Evolutionary conservation across 2,329 filamentous ascomycete genomes (phyloP), one percentile per base, ranked within the genome.

Genomic region (Thelonectria rubi): DNA sequence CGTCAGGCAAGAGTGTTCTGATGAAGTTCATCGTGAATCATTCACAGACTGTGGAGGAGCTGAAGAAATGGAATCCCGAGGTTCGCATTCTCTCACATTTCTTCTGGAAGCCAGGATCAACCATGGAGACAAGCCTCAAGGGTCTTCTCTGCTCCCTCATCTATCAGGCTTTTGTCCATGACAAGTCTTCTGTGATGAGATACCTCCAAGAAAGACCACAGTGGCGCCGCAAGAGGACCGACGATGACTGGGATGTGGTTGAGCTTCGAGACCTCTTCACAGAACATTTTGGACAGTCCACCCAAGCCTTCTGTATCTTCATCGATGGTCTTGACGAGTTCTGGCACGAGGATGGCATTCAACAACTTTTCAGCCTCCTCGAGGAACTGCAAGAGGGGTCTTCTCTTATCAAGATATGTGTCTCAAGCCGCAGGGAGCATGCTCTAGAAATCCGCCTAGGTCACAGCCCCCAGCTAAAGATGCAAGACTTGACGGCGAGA

Each of bases 91-190:
- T 68, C 5, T 65, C 65, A 2, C 72, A 72, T 50, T 76, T 72
- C 60, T 75, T 77, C 46, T 77, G 75, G 74, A 70, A 65, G 8
- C 58, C 69, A 0, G 75, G 74, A 1, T 67, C 59, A 2, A 6
- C 3, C 1, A 49, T 75, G 50, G 73, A 76, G 55, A 67, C 66
- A 12, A 68, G 34, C 12, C 43, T 67, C 3, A 67, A 66, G 21
- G 75, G 75, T 20, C 57, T 49, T 37, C 26, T 55, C 1, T 60
- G 51, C 20, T 37, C 57, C 1, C 14, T 60, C 14, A 18, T 54
- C 0, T 15, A 45, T n/a, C 57, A 60, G 26, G 8, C 53, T 2
- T 34, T 51, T 5, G 11, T 11, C 3, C 9, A 18, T 17, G 17
- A 47, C 5, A 11, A 30, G 3, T 5, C 14, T 1, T 17, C 26